phyloP scores from a whole-genome alignment of 306 rosid species.

The Fragaria iinumae region DNA sequence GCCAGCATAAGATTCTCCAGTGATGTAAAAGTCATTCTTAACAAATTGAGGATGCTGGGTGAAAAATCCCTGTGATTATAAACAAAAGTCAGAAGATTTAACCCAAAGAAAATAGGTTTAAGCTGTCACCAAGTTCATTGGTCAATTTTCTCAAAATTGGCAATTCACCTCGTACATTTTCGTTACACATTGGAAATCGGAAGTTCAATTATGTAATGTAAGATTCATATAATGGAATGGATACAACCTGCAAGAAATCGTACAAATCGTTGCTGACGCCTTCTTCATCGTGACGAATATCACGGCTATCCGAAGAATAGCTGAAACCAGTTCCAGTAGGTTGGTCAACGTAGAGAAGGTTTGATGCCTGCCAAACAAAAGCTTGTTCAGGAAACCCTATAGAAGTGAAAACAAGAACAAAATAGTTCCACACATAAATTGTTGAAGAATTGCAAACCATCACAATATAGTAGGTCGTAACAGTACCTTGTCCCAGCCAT shows the following conservation, averaged over 20 bases:
- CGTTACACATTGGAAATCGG: neutral
- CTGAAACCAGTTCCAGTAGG: conserved; percentile 97
- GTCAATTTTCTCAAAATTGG: neutral
- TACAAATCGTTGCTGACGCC: conserved; percentile 84
- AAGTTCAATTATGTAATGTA: neutral
- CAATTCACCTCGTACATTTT: neutral
- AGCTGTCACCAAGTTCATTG: neutral
- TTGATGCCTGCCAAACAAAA: conserved; percentile 60
- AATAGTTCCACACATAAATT: neutral
- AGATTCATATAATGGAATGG: conserved; percentile 1
- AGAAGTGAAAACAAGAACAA: neutral
- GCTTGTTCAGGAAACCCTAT: neutral
- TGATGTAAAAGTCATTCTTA: conserved; percentile 76
- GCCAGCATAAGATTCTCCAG: conserved; percentile 96
- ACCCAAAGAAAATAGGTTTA: neutral
- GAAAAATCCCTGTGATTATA: conserved; percentile 71
- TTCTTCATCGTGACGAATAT: conserved; percentile 72
- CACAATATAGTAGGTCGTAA: neutral
- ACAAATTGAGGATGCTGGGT: conserved; percentile 57
- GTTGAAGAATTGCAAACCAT: neutral
- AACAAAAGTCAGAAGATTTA: neutral
- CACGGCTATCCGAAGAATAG: conserved; percentile 57
- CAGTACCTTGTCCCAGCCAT: conserved; percentile 88
- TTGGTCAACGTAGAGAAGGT: conserved; percentile 80
- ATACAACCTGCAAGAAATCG: conserved; percentile 80